These are phyloP conservation scores for Polygonum aviculare DNA, from an alignment of 148 eudicot genomes.

Conservation along the genomic window DNA sequence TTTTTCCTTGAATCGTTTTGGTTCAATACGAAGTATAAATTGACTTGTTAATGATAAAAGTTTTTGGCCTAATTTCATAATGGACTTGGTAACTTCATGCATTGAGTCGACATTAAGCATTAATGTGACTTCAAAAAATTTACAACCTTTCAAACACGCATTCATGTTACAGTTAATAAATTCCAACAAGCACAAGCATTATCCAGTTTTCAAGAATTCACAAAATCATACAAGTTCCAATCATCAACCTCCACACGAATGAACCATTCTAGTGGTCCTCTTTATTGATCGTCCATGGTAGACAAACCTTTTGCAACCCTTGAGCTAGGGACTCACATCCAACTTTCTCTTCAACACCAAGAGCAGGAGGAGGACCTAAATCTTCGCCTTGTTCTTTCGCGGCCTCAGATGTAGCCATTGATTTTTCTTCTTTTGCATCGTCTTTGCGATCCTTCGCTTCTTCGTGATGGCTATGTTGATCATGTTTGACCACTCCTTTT, in stretches of 20 bases:
- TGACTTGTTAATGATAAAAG: too few species aligned
- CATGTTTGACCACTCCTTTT: neutral
- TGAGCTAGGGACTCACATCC: conserved; percentile 10
- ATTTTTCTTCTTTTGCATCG: neutral
- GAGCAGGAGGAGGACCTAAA: neutral
- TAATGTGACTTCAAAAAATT: neutral
- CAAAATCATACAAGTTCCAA: conserved; percentile 4
- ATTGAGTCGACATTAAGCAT: neutral
- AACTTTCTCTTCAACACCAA: neutral
- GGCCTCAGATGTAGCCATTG: neutral
- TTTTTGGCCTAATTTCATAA: too few species aligned
- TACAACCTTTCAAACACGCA: neutral
- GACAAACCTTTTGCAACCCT: conserved; percentile 13
- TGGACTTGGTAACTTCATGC: neutral
- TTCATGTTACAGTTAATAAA: conserved; percentile 3
- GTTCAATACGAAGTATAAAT: too few species aligned
- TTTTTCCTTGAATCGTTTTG: too few species aligned
- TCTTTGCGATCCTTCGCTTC: neutral
- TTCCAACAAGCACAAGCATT: neutral
- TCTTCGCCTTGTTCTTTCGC: conserved; percentile 14
- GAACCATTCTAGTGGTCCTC: conserved; percentile 9
- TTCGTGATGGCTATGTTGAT: neutral
- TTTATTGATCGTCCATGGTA: conserved; percentile 12
- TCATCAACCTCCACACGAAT: conserved; percentile 1
- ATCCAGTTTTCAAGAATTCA: neutral